These are phyloP conservation scores for Panicum virgatum DNA, from an alignment of 202 grass and related monocot species.

Conservation along the genomic window DNA sequence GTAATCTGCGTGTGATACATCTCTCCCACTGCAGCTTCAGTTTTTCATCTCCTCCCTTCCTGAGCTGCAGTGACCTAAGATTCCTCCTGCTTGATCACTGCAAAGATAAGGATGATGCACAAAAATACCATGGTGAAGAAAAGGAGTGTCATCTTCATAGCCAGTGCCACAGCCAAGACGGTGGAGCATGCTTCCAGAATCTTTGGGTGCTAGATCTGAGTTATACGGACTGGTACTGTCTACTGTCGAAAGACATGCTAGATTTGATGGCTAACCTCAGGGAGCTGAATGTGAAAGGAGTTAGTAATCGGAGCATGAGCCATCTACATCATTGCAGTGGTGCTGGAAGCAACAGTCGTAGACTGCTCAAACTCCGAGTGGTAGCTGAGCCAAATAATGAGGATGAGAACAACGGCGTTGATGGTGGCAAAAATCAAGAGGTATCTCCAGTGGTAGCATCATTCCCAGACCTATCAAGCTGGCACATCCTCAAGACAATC, in stretches of 20 bases:
- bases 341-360: accelerated
- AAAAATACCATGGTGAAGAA: background rate
- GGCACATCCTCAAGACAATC: background rate
- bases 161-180: accelerated
- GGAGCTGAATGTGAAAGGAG: constrained; percentile 9
- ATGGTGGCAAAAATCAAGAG: background rate
- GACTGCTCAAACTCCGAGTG: background rate
- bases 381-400: too few species aligned
- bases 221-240: background rate
- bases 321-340: background rate
- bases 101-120: background rate
- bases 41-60: constrained; percentile 23
- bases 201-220: constrained; percentile 19
- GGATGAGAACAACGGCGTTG: too few species aligned
- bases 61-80: background rate
- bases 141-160: too few species aligned
- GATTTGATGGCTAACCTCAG: constrained; percentile 1
- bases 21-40: background rate
- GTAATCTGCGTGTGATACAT: background rate
- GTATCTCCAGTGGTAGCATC: too few species aligned
- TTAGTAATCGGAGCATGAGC: background rate
- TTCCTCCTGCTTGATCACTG: constrained; percentile 8
- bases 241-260: background rate
- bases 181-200: background rate
- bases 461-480: background rate